Evolutionary conservation across 441 rosid species (phyloP).

Genomic region (Bocquillonia castaneifolia): DNA sequence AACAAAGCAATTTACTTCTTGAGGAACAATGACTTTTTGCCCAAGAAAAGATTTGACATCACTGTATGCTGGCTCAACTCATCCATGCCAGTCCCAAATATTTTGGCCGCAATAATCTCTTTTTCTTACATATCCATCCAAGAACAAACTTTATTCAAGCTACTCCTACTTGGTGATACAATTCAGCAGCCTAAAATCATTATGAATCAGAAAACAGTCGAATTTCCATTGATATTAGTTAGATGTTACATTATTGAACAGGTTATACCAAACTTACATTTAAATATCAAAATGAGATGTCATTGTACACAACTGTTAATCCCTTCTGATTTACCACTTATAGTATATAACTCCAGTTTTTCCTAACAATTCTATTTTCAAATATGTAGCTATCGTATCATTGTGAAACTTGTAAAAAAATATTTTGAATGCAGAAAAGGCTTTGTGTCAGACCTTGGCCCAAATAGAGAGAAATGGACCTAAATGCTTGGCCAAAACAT

Average conservation of each 20-base stretch:
- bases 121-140: not conserved
- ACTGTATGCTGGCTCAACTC: not conserved
- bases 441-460: not conserved
- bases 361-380: not conserved
- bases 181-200: not conserved
- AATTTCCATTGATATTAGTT: not conserved
- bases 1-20: not conserved
- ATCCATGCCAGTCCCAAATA: not conserved
- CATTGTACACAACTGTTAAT: not conserved
- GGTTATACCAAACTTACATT: constrained; percentile 7
- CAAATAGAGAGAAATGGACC: not conserved
- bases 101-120: not conserved
- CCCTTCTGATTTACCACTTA: not conserved
- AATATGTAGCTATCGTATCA: not conserved
- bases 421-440: not conserved
- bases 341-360: not conserved
- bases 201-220: not conserved
- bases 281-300: not conserved
- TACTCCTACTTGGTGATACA: not conserved
- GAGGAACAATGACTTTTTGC: not conserved
- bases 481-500: not conserved
- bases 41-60: not conserved
- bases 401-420: not conserved
- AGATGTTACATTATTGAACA: not conserved
- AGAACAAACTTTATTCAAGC: not conserved